phyloP scores from a whole-genome alignment of 176 grass and related monocot genomes.

The Oryza brachyantha region DNA sequence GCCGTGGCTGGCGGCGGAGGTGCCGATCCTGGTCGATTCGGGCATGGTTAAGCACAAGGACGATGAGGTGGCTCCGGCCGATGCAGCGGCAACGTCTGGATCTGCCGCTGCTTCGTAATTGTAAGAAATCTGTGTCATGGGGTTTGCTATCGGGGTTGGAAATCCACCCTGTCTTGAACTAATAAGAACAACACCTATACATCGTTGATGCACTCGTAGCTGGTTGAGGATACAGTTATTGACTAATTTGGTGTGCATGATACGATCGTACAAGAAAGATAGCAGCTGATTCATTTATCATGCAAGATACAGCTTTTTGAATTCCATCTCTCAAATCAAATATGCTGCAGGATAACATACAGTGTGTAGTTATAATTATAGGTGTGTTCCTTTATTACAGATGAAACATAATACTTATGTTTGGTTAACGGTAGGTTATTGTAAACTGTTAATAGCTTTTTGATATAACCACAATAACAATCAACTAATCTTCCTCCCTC shows the following conservation, averaged over 20 bases:
- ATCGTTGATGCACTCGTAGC: not conserved
- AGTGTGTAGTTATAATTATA: not conserved
- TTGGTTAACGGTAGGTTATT: too few species aligned
- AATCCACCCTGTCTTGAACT: slow-evolving; percentile 13
- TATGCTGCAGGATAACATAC: not conserved
- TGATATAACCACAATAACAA: too few species aligned
- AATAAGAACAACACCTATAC: slow-evolving; percentile 35
- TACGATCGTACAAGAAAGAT: not conserved
- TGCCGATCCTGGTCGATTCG: slow-evolving; percentile 90
- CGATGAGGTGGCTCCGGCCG: slow-evolving; percentile 49
- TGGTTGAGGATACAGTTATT: not conserved
- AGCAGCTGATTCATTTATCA: not conserved
- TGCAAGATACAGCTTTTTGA: not conserved
- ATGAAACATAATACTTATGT: too few species aligned
- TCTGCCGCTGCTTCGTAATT: slow-evolving; percentile 49
- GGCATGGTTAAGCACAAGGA: slow-evolving; percentile 99
- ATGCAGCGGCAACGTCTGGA: slow-evolving; percentile 28
- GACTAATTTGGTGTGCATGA: slow-evolving; percentile 5
- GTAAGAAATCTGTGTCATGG: not conserved
- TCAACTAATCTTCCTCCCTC: too few species aligned
- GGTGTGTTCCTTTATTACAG: not conserved
- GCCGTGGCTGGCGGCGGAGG: slow-evolving; percentile 90
- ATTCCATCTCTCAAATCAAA: not conserved
- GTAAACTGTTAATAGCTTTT: not conserved
- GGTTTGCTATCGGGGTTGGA: not conserved